phyloP scores from a whole-genome alignment of 2,329 filamentous ascomycete species.

The Trichoderma atrobrunneum region DNA sequence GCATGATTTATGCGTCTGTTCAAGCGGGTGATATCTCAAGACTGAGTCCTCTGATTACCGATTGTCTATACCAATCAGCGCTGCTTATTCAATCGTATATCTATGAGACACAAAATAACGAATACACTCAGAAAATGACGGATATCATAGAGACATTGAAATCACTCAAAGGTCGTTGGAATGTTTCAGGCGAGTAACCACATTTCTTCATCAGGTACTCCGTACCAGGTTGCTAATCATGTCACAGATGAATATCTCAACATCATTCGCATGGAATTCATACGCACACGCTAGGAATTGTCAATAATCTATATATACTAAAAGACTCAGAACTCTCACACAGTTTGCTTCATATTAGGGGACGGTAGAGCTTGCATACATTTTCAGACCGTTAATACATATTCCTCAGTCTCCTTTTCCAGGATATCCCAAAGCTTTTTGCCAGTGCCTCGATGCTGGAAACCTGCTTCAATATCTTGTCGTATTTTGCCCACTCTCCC shows the following conservation, averaged over 20 bases:
- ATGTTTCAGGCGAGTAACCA: neutral
- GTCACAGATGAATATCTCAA: neutral
- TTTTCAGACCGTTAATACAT: neutral
- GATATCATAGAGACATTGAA: neutral
- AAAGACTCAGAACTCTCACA: too few species aligned
- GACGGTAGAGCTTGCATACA: neutral
- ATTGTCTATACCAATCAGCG: neutral
- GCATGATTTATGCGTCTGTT: neutral
- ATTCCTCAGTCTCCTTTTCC: neutral
- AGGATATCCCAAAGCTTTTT: neutral
- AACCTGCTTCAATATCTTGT: neutral
- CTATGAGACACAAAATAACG: neutral
- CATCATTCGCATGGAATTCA: neutral
- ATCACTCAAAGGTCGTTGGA: neutral
- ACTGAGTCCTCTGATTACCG: neutral
- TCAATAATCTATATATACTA: neutral
- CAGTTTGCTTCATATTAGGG: too few species aligned
- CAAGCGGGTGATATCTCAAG: neutral
- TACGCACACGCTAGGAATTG: neutral
- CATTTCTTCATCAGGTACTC: neutral
- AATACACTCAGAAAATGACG: neutral
- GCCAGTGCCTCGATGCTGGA: neutral
- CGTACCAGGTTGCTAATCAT: neutral
- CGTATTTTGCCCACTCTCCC: neutral
- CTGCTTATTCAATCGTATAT: neutral